Conservation (phyloP, 75 land plant genomes). For the Picea sitchensis region DNA sequence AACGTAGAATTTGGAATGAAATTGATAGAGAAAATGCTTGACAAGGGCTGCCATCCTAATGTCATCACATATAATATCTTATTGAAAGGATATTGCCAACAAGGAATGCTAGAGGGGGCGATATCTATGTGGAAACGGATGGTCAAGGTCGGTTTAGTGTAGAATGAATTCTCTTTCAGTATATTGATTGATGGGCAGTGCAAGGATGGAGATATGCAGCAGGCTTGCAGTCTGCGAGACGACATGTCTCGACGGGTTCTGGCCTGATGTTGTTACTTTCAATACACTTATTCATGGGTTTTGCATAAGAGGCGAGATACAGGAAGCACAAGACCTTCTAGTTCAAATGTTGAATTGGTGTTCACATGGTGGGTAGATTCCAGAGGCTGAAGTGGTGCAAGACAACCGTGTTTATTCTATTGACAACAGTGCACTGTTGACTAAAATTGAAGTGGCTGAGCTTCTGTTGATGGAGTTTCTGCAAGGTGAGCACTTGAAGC, state of each 20-base stretch:
- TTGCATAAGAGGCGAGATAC: no score
- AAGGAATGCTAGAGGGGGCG: constrained; percentile 42
- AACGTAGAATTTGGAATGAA: background rate
- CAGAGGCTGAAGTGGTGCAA: constrained; percentile 10
- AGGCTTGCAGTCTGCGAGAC: no score
- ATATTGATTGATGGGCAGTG: constrained; percentile 44
- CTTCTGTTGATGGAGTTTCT: no score
- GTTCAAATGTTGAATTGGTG: constrained; percentile 10
- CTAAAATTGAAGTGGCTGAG: no score
- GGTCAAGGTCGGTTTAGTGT: constrained; percentile 30
- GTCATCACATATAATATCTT: background rate
- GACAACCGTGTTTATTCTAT: no score
- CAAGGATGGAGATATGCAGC: no score
- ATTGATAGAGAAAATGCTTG: constrained; percentile 61
- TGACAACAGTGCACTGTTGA: background rate
- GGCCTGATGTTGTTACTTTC: no score
- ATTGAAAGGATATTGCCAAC: constrained; percentile 50
- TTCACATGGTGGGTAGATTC: constrained; percentile 21
- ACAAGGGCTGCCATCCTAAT: constrained; percentile 46
- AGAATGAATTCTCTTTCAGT: constrained; percentile 46
- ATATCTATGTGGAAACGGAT: constrained; percentile 44
- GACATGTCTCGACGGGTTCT: no score
- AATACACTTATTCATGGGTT: no score
- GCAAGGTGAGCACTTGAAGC: no score
- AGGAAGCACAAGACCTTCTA: no score